Conservation (phyloP, 345 rosid species). For the Reutealis trisperma region DNA sequence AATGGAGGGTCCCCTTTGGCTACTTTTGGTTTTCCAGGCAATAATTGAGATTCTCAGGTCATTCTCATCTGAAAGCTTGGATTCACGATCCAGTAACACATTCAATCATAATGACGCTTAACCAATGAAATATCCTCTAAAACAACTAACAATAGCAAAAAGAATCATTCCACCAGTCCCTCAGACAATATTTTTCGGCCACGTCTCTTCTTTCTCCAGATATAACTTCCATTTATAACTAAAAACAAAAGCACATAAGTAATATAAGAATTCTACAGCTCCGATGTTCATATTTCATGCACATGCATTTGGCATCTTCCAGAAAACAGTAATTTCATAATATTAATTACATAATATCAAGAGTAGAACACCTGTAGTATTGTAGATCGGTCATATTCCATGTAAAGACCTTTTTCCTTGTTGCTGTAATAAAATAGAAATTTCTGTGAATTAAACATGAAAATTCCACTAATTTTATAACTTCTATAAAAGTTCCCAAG, state of each 20-base stretch:
- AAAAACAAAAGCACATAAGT: background rate
- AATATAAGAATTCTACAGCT: background rate
- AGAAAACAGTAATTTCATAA: too few species aligned
- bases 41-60: background rate
- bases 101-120: background rate
- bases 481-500: background rate
- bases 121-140: background rate
- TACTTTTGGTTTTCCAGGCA: background rate
- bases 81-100: background rate
- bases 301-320: background rate
- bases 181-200: background rate
- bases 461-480: background rate
- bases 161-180: background rate
- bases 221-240: background rate
- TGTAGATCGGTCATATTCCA: constrained; percentile 91
- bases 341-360: background rate
- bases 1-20: background rate
- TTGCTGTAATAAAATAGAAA: constrained; percentile 52
- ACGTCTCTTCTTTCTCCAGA: background rate
- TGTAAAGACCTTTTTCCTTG: constrained; percentile 90
- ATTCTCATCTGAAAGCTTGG: background rate
- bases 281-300: background rate
- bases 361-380: constrained; percentile 64
- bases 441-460: constrained; percentile 23
- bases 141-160: background rate